These are phyloP conservation scores for Aphanocladium album DNA, from an alignment of 2,329 filamentous ascomycete species.

Conservation along the genomic window DNA sequence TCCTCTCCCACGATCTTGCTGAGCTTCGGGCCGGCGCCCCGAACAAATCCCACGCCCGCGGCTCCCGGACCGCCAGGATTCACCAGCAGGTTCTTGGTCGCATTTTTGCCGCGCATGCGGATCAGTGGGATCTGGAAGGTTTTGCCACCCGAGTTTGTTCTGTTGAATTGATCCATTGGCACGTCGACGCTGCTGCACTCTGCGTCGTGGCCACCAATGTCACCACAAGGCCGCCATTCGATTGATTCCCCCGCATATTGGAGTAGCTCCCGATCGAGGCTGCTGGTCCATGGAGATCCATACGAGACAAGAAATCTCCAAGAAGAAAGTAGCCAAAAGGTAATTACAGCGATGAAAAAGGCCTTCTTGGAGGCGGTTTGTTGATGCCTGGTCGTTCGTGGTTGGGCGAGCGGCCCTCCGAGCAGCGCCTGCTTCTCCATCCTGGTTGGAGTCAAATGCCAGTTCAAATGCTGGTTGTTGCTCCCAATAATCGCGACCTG, in stretches of 20 bases:
- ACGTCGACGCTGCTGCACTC: conserved; percentile 41
- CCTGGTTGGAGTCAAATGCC: not conserved
- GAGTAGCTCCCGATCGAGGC: not conserved
- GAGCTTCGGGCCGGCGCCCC: conserved; percentile 30
- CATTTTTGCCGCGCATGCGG: conserved; percentile 38
- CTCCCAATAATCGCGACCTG: not conserved
- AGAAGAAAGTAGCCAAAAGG: not conserved
- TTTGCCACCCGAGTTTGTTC: conserved; percentile 26
- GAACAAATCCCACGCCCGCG: conserved; percentile 34
- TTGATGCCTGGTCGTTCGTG: not conserved
- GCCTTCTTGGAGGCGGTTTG: not conserved
- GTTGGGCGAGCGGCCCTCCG: not conserved
- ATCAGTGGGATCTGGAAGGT: conserved; percentile 41
- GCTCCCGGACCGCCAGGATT: conserved; percentile 46
- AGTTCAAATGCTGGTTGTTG: not conserved
- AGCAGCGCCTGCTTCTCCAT: conserved; percentile 4
- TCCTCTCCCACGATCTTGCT: conserved; percentile 34
- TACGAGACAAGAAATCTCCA: not conserved
- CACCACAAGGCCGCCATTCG: conserved; percentile 35
- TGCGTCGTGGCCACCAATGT: conserved; percentile 29
- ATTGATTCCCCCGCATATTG: conserved; percentile 32
- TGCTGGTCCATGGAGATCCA: not conserved
- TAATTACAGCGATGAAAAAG: not conserved
- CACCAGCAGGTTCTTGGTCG: conserved; percentile 38
- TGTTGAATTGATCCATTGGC: conserved; percentile 42